Evolutionary conservation across 1,284 basidiomycete species (phyloP).

Genomic region (Sphagnurus paluster): DNA sequence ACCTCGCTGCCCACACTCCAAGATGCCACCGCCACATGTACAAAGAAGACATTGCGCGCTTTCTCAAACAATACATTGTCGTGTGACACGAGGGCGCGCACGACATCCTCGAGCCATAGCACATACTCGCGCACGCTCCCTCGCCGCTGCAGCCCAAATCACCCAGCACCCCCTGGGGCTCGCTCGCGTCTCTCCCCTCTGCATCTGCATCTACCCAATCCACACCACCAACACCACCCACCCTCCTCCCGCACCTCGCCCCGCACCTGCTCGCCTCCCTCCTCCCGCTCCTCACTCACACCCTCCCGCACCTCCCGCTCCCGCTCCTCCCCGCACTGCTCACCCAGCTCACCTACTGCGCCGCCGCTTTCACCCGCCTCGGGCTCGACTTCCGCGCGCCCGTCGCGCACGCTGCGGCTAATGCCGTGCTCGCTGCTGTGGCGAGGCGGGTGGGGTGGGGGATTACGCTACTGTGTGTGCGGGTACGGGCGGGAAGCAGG

Average conservation of each 20-base stretch:
- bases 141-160: slow-evolving; percentile 11
- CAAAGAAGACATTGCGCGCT: slow-evolving; percentile 72
- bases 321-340: slow-evolving; percentile 78
- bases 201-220: too few species aligned
- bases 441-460: too few species aligned
- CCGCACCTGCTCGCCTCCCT: slow-evolving; percentile 54
- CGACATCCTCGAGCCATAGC: slow-evolving; percentile 75
- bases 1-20: slow-evolving; percentile 73
- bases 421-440: too few species aligned
- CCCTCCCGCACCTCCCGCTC: slow-evolving; percentile 55
- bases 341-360: slow-evolving; percentile 91
- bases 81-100: slow-evolving; percentile 90
- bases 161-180: slow-evolving; percentile 13
- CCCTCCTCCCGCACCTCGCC: slow-evolving; percentile 55
- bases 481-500: too few species aligned
- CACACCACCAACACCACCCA: slow-evolving; percentile 20
- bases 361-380: slow-evolving; percentile 89
- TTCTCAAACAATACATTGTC: slow-evolving; percentile 86
- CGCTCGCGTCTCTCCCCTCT: slow-evolving; percentile 23
- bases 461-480: background rate
- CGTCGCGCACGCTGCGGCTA: too few species aligned
- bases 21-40: slow-evolving; percentile 67
- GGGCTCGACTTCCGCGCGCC: slow-evolving; percentile 80
- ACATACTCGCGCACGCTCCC: slow-evolving; percentile 19
- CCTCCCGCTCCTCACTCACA: slow-evolving; percentile 59